phyloP scores from a whole-genome alignment of 1,284 basidiomycete species.

The Cutaneotrichosporon curvatum region DNA sequence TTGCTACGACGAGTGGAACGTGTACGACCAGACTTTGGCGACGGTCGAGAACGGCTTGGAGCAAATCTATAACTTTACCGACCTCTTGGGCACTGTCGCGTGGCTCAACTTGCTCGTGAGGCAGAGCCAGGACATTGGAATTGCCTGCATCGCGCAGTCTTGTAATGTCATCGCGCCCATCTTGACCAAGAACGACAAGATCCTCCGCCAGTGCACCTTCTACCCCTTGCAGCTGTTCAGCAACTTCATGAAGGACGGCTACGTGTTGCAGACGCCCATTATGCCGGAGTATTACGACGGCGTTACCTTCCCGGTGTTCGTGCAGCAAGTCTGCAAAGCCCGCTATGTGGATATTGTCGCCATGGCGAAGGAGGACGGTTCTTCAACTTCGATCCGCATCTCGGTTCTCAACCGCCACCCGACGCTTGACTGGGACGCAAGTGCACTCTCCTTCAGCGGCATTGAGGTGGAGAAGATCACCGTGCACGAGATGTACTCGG shows the following conservation, averaged over 20 bases:
- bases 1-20: slow-evolving; percentile 50
- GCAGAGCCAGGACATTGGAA: slow-evolving; percentile 56
- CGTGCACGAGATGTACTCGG: slow-evolving; percentile 5
- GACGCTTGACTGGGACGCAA: slow-evolving; percentile 22
- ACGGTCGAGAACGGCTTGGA: slow-evolving; percentile 52
- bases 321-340: slow-evolving; percentile 25
- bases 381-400: slow-evolving; percentile 16
- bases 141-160: slow-evolving; percentile 59
- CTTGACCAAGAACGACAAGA: slow-evolving; percentile 20
- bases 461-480: slow-evolving; percentile 19
- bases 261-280: slow-evolving; percentile 17
- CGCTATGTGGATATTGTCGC: slow-evolving; percentile 29
- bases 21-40: slow-evolving; percentile 46
- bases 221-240: slow-evolving; percentile 23
- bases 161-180: slow-evolving; percentile 39
- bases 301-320: slow-evolving; percentile 26
- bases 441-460: slow-evolving; percentile 19
- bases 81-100: slow-evolving; percentile 55
- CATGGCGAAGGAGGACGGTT: slow-evolving; percentile 16
- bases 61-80: slow-evolving; percentile 57
- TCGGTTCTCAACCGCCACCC: slow-evolving; percentile 31
- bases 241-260: slow-evolving; percentile 27
- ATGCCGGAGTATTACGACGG: slow-evolving; percentile 20
- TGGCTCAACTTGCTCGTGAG: slow-evolving; percentile 62
- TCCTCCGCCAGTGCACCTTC: slow-evolving; percentile 29